Evolutionary conservation across 208 protist genomes (phyloP), one percentile per base, ranked within the genome.

Genomic region (Kentomonas sorsogonicus): DNA sequence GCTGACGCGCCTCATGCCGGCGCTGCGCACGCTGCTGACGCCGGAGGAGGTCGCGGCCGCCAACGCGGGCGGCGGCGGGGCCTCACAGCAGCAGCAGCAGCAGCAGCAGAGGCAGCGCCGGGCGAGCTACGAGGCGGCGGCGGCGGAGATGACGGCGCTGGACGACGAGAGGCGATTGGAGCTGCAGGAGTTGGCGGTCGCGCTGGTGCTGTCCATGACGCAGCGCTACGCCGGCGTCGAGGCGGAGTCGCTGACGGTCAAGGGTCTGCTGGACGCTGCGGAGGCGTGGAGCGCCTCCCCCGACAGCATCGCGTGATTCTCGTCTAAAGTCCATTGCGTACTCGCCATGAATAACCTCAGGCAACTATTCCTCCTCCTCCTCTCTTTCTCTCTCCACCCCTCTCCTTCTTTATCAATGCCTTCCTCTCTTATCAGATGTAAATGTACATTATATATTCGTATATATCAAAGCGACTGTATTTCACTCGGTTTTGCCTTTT

Each of bases 121-220:
- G n/a, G n/a, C n/a, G n/a, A n/a, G n/a, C n/a, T n/a, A n/a, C 18
- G 13, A 23, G 20, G 43, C 20, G 6, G 20, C 43, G 15, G 46
- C 31, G 15, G 22, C 16, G 13, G n/a, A 50, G 20, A 1, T n/a
- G 18, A 0, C 33, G 2, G 60, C 53, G 36, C 31, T 59, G 1
- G 46, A 66, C 46, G 59, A 67, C 3, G 36, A 20, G 7, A 36
- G n/a, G n/a, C 26, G 2, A 38, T 25, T n/a, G 16, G 60, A 57
- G 26, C 30, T 51, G 23, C 44, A 63, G 27, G 38, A 61, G 26
- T 38, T 67, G 15, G 67, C 73, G 20, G 53, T 41, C 5, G 68
- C 63, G 22, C 53, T 81, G 1, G 59, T 81, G 23, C 62, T 76
- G 22, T 70, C 68, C 4, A 43, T 76, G 18, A 72, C 65, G 31